Evolutionary conservation across 805 yeast species (phyloP), one percentile per base, ranked within the genome.

Genomic region (Lipomyces oligophaga): DNA sequence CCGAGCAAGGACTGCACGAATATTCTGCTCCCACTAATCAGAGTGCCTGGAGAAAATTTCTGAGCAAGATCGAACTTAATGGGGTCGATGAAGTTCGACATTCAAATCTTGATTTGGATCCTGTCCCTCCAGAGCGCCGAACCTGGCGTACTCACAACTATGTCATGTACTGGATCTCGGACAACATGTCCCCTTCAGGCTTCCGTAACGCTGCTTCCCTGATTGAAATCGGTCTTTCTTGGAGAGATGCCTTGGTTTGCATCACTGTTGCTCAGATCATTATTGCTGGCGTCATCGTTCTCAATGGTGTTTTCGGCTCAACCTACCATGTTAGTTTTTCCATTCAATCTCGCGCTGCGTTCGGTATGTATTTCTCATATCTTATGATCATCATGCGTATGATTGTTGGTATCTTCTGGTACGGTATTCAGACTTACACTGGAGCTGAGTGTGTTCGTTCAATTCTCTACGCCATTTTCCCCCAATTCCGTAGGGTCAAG

Each of bases 321-420:
- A 75, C 76, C 54, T 85, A 87, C 61, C 96, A 87, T 61, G 71
- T 85, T 45, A 77, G 93, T 0, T 88, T 87, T 73, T 96, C 96
- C 1, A 88, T 87, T 10, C 75, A 84, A 7, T 77, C 81, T 32
- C 73, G 97, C 54, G 76, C 90, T 1, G 77, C 94, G 1, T 88
- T 88, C 67, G 97, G 97, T 50, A 72, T 42, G 27, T 41, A 81
- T 89, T 0, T 68, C 83, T 48, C 89, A 95, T 95, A 95, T 95
- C 38, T 54, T 22, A 47, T 46, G 4, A 80, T 88, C 38, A 60
- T 87, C 43, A 87, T 88, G 67, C 78, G 97, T 67, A 90, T 85
- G 31, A 89, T 84, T 6, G 82, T 88, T 85, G 83, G 88, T 26
- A 75, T 79, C 55, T 79, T 88, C 41, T 88, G 96, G 96, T 86